Conservation (phyloP, 768 basidiomycete genomes). For the Macrolepiota dolichaula region DNA sequence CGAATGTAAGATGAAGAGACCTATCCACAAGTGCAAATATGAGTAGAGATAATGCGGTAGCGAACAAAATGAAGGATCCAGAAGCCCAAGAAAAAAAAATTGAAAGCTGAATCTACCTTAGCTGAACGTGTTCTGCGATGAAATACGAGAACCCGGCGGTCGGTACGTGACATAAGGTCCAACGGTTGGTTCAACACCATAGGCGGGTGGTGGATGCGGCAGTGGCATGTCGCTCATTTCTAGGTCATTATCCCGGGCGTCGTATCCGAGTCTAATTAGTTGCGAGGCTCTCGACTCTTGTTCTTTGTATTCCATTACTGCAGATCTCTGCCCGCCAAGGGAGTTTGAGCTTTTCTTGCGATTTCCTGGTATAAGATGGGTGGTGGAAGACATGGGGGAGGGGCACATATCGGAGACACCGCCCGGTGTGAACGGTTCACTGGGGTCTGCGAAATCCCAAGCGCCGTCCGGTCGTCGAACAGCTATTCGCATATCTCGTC, state of each 20-base stretch:
- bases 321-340: background rate
- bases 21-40: background rate
- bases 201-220: conserved; percentile 26
- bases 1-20: background rate
- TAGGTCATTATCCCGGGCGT: conserved; percentile 15
- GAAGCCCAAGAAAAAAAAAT: background rate
- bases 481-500: conserved; percentile 57
- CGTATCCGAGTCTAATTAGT: conserved; percentile 8
- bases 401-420: conserved; percentile 31
- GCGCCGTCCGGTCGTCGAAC: conserved; percentile 48
- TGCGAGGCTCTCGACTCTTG: conserved; percentile 17
- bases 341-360: background rate
- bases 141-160: background rate
- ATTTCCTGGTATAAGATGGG: conserved; percentile 6
- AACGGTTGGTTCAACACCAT: conserved; percentile 11
- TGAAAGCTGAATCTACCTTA: background rate
- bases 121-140: background rate
- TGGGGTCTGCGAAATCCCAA: conserved; percentile 49
- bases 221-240: conserved; percentile 17
- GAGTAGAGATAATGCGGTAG: background rate
- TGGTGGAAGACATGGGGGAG: conserved; percentile 13
- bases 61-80: background rate
- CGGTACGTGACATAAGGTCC: conserved; percentile 4
- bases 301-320: conserved; percentile 17
- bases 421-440: conserved; percentile 34